phyloP scores from a whole-genome alignment of 345 rosid genomes.

The Theobroma cacao region DNA sequence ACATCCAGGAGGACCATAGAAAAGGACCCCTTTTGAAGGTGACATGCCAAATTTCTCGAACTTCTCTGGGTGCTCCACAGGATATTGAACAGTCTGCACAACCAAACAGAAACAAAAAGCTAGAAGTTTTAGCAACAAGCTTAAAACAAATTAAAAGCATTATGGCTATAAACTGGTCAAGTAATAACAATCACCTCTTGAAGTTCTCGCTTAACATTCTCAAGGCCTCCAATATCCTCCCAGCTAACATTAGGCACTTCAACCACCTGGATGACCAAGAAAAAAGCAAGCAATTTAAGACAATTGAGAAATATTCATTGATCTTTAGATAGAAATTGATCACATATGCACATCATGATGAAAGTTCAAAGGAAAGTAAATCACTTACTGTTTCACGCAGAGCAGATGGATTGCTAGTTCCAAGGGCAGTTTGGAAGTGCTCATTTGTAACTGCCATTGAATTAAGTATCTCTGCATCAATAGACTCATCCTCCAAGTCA shows the following conservation, averaged over 20 bases:
- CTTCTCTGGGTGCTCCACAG: constrained; percentile 84
- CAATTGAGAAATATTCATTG: neutral
- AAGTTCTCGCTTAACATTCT: constrained; percentile 69
- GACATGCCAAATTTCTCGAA: constrained; percentile 80
- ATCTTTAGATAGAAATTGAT: neutral
- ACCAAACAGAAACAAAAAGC: neutral
- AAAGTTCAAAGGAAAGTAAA: neutral
- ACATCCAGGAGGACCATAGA: constrained; percentile 76
- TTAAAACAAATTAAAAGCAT: neutral
- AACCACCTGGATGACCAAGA: constrained; percentile 41
- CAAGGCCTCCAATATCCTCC: constrained; percentile 75
- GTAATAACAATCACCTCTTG: constrained; percentile 47
- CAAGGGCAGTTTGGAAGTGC: constrained; percentile 73
- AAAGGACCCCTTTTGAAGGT: constrained; percentile 73
- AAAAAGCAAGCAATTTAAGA: constrained; percentile 13
- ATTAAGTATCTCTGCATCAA: constrained; percentile 66
- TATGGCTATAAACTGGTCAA: neutral
- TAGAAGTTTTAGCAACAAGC: neutral
- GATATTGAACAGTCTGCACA: constrained; percentile 66
- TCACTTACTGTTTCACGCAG: constrained; percentile 63
- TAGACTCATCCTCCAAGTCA: constrained; percentile 63
- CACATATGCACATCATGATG: neutral
- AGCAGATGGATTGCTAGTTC: constrained; percentile 69
- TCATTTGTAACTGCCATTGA: constrained; percentile 72
- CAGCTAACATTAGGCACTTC: constrained; percentile 74